Percentiles rank a stretch among this genome's conserved stretches.
Evolutionary conservation across 2,329 filamentous ascomycete genomes (phyloP).

Genomic region (Paramyrothecium sp.): DNA sequence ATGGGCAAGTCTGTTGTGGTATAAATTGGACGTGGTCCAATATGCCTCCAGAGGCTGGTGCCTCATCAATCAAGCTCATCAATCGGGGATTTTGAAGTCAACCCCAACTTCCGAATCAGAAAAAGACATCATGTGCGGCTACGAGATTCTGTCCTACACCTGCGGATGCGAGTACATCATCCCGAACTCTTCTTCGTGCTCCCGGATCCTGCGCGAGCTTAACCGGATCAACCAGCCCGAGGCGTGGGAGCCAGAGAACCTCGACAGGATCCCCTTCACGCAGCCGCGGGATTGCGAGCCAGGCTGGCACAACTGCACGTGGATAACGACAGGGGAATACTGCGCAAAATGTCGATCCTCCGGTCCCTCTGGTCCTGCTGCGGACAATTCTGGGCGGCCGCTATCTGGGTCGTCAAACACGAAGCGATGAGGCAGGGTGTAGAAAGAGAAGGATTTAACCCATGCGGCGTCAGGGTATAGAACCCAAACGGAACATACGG

Average conservation of each 20-base stretch:
- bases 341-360: background rate
- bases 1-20: background rate
- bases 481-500: too few relatives aligned
- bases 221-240: conserved; percentile 23
- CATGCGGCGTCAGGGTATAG: too few relatives aligned
- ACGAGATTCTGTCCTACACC: conserved; percentile 20
- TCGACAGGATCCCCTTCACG: conserved; percentile 20
- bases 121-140: conserved; percentile 24
- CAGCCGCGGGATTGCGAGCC: conserved; percentile 19
- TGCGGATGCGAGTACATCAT: conserved; percentile 25
- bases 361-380: background rate
- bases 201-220: conserved; percentile 18
- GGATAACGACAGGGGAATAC: background rate
- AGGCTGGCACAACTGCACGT: conserved; percentile 20
- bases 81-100: background rate
- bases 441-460: background rate
- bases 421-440: background rate
- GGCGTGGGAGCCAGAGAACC: conserved; percentile 17
- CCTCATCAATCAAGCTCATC: background rate
- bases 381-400: background rate
- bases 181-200: conserved; percentile 18
- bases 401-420: background rate
- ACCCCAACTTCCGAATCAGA: background rate
- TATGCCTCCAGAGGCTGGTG: background rate
- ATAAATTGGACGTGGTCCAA: background rate